Base-by-base conservation (phyloP, 2,329 filamentous ascomycete genomes). In the Metarhizium album region DNA sequence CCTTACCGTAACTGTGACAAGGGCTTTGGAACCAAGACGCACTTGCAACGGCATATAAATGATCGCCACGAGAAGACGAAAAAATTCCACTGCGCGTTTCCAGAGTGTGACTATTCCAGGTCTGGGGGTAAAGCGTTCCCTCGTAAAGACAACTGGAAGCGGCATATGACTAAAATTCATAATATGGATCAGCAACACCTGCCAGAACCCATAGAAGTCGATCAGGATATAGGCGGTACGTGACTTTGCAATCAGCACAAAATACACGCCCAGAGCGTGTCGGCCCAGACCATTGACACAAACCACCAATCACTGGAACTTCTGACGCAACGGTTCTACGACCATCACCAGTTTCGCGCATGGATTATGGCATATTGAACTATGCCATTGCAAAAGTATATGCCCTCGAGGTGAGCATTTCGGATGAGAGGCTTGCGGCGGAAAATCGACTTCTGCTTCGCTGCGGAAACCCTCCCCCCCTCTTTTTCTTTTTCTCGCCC, bases 131-230 rank as follows among this genome's bases (percentile, higher is more conserved):
- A 79, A 54, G 76, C 74, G 0, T 82, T 82, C 55, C 77, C 78
- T 1, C 67, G 79, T 49, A 82, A 82, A 59, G 79, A 82, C 58
- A 82, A 82, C 62, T 82, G 78, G 78, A 74, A 78, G 57, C 67
- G 79, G 51, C 79, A 82, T 59, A 81, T 82, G 77, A 67, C 72
- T 35, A 81, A 80, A 61, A 81, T 80, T 56, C 79, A 82, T 57
- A 63, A 71, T 35, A 62, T 73, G 53, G 70, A 73, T 47, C 62
- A 67, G 45, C 57, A 58, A 45, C 52, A 60, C 22, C 63, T 70
- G 5, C 71, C 73, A 1, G 68, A 71, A 16, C 70, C 72, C 18
- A 65, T 72, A 14, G 66, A 71, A 48, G 63, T 64, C 16, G 72
- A 73, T 52, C 63, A 67, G 23, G 59, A 64, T 2, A 67, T 69